A percentile compares a stretch with the other conserved stretches of the same genome.
phyloP scores from a whole-genome alignment of 2,329 filamentous ascomycete species.

The Colletotrichum viniferum region DNA sequence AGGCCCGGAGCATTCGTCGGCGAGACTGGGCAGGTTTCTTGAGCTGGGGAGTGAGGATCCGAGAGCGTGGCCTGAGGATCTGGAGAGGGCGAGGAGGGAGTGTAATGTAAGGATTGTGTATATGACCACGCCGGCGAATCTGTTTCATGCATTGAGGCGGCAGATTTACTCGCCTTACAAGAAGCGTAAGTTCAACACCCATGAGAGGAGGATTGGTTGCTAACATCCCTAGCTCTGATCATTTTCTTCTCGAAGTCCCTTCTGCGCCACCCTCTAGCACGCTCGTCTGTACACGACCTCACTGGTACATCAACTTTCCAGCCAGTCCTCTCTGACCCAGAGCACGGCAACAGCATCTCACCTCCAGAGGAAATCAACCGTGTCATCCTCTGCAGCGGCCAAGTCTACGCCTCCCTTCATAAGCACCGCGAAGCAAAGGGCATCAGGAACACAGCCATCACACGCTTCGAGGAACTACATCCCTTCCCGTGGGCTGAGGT shows the following conservation, averaged over 20 bases:
- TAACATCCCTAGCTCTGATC: slow-evolving; percentile 70
- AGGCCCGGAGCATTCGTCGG: slow-evolving; percentile 97
- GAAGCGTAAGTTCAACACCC: slow-evolving; percentile 95
- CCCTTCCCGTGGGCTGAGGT: slow-evolving; percentile 29
- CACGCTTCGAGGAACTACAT: slow-evolving; percentile 28
- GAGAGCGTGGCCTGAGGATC: slow-evolving; percentile 79
- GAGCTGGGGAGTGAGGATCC: slow-evolving; percentile 98
- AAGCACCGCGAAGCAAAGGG: slow-evolving; percentile 39
- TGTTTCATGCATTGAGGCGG: slow-evolving; percentile 94
- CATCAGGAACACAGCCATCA: slow-evolving; percentile 23
- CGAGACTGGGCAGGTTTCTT: slow-evolving; percentile 93
- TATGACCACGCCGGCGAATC: slow-evolving; percentile 93
- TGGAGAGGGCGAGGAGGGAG: slow-evolving; percentile 96
- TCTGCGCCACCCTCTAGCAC: slow-evolving; percentile 89
- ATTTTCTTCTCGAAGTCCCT: slow-evolving; percentile 99
- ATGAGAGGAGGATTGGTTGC: no score
- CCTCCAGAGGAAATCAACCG: slow-evolving; percentile 86
- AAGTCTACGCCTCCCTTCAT: slow-evolving; percentile 89
- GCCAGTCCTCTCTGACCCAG: slow-evolving; percentile 94
- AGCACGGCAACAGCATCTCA: slow-evolving; percentile 77
- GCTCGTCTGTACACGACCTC: slow-evolving; percentile 89
- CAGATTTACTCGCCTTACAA: slow-evolving; percentile 99
- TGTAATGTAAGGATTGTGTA: slow-evolving; percentile 99
- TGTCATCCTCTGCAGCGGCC: slow-evolving; percentile 91
- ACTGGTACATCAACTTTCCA: slow-evolving; percentile 89